phyloP scores from a whole-genome alignment of 768 basidiomycete genomes.

The Leccinum sublutescens region DNA sequence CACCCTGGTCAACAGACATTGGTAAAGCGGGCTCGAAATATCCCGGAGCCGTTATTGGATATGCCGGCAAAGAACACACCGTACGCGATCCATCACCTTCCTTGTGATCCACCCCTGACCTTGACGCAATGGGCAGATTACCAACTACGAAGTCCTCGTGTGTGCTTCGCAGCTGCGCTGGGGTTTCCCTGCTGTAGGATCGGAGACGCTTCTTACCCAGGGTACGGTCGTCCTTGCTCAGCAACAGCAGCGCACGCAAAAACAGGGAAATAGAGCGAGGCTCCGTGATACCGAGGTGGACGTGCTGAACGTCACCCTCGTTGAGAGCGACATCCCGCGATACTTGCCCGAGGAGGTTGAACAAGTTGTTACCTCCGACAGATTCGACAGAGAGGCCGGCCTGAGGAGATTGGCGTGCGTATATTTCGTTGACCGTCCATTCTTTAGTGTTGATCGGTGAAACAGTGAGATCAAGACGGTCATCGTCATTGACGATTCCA shows the following conservation, averaged over 20 bases:
- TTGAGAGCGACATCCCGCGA: slow-evolving; percentile 28
- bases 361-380: slow-evolving; percentile 10
- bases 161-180: slow-evolving; percentile 35
- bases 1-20: slow-evolving; percentile 27
- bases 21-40: slow-evolving; percentile 34
- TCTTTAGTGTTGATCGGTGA: slow-evolving; percentile 1
- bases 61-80: slow-evolving; percentile 34
- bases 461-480: slow-evolving; percentile 41
- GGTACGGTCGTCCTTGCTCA: slow-evolving; percentile 33
- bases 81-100: slow-evolving; percentile 18
- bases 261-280: not conserved
- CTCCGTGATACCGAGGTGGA: slow-evolving; percentile 15
- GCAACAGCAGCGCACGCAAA: slow-evolving; percentile 9
- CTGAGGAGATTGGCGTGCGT: slow-evolving; percentile 30
- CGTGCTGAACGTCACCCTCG: slow-evolving; percentile 26
- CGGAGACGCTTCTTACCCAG: slow-evolving; percentile 18
- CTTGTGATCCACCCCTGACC: not conserved
- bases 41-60: slow-evolving; percentile 33
- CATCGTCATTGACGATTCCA: slow-evolving; percentile 42
- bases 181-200: slow-evolving; percentile 23
- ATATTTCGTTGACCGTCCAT: not conserved
- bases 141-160: slow-evolving; percentile 36
- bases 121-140: slow-evolving; percentile 20
- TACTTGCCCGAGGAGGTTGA: slow-evolving; percentile 16
- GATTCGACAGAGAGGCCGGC: slow-evolving; percentile 22